Base-by-base conservation (phyloP, 345 rosid species). In the Syzygium oleosum region DNA sequence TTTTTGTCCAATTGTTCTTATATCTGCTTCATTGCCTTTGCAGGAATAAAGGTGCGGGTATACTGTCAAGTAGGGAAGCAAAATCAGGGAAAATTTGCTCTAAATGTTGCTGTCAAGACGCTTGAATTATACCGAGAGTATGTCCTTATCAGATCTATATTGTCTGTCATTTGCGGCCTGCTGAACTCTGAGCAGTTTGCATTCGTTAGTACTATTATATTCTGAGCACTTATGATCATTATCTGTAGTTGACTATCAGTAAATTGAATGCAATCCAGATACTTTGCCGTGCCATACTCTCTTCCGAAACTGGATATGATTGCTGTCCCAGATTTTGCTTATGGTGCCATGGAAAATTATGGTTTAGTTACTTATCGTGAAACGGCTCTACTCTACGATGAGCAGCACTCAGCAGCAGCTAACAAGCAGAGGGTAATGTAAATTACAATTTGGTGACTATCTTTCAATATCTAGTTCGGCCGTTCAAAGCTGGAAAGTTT, bases 331-430 rank as follows among this genome's bases (percentile, higher is more conserved):
- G 99, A 98, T 90, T 98, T 98, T 93, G 95, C 99, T 92, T 95
- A 93, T 90, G 99, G 97, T 85, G 99, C 98, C 85, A 96, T 96
- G 99, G 99, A 98, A 94, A 98, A 98, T 90, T 98, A 96, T 92
- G 99, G 99, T 55, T 93, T 98, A 88, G 98, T 98, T 78, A 95
- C 98, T 51, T 98, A 95, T 90, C 98, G 99, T 86, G 99, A 98
- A 90, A 95, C 97, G 16, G 97, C 96, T 87, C 91, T 98, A 93
- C 98, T 98, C 79, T 96, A 94, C 88, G 99, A 98, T 84, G 98
- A 96, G 54, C 93, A 92, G 90, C 96, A 96, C 92, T 98, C 99
- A 88, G 98, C 99, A 87, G 99, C 99, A 89, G 93, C 97, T 87
- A 96, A 95, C 94, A 98, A 98, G 90, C 99, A 96, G 91, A 91